Evolutionary conservation across 768 basidiomycete species (phyloP).

Genomic region (Kwoniella botswanensis): DNA sequence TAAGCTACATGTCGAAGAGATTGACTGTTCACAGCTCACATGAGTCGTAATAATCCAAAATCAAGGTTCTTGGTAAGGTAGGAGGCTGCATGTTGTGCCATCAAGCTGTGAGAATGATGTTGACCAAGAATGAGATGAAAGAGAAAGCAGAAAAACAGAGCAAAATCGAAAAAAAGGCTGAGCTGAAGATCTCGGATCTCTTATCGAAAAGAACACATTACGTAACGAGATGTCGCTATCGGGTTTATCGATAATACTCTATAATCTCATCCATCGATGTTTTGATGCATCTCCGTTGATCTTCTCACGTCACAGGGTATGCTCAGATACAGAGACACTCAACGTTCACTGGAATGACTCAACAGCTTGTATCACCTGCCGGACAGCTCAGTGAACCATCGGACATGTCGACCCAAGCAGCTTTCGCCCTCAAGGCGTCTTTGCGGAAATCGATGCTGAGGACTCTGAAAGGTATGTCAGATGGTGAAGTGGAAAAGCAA

Average conservation of each 20-base stretch:
- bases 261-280: too few relatives aligned
- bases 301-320: too few relatives aligned
- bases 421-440: constrained; percentile 35
- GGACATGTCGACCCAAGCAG: constrained; percentile 21
- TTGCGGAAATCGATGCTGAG: constrained; percentile 43
- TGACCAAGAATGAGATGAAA: not conserved
- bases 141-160: constrained; percentile 1
- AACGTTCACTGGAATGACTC: not conserved
- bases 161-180: constrained; percentile 2
- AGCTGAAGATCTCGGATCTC: constrained; percentile 3
- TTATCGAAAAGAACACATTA: not conserved
- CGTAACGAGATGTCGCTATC: not conserved
- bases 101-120: constrained; percentile 21
- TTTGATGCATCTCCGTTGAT: too few relatives aligned
- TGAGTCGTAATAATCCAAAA: constrained; percentile 59
- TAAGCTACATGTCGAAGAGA: too few relatives aligned
- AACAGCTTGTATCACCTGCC: not conserved
- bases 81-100: constrained; percentile 15
- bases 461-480: constrained; percentile 37
- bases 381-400: constrained; percentile 2
- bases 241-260: too few relatives aligned
- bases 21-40: constrained; percentile 32
- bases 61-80: constrained; percentile 50
- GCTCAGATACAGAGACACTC: too few relatives aligned
- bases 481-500: constrained; percentile 38